Base-by-base conservation (phyloP, 148 eudicot species). In the Linanthus parryae region DNA sequence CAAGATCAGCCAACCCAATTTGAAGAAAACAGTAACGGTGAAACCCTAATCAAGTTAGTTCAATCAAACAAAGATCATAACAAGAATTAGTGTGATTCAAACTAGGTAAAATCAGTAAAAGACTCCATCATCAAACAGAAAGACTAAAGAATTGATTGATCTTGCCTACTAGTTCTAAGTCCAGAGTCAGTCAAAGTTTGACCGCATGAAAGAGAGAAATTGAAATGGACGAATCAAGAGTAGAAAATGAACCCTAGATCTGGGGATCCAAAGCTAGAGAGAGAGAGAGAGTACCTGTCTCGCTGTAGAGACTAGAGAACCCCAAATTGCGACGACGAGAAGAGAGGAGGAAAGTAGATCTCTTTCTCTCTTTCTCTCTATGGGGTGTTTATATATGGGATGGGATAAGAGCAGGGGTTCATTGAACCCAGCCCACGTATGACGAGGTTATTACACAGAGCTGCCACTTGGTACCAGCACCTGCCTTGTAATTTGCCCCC, bases 191-290 rank as follows among this genome's bases (percentile, higher is more conserved):
- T n/a, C n/a, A n/a, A n/a, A n/a, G n/a, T n/a, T n/a, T n/a, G n/a
- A n/a, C n/a, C 5, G 41, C 8, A 4, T 2, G 20, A 14, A 10
- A 23, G 11, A 7, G 16, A 1, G 28, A 15, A 21, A 52, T 23
- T 18, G 21, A 50, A 37, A 16, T 57, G 65, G 67, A 59, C 52
- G 20, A 54, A 10, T 30, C 38, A 56, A 60, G 41, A 34, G 28
- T 31, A 44, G 7, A 35, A 49, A 33, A 34, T 24, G 42, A 65
- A 55, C 61, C 69, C 80, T 78, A 73, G 69, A 73, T 70, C 63
- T 59, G 54, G 75, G 84, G 74, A 73, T 76, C 77, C 71, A 58
- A 29, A 71, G 60, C 48, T 45, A 11, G 42, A 53, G 60, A 56
- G 33, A 24, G 44, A 49, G 26, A 31, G 60, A 25, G 73, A 56